Base-by-base conservation (phyloP, 2,329 filamentous ascomycete species). In the Fusarium sororula region DNA sequence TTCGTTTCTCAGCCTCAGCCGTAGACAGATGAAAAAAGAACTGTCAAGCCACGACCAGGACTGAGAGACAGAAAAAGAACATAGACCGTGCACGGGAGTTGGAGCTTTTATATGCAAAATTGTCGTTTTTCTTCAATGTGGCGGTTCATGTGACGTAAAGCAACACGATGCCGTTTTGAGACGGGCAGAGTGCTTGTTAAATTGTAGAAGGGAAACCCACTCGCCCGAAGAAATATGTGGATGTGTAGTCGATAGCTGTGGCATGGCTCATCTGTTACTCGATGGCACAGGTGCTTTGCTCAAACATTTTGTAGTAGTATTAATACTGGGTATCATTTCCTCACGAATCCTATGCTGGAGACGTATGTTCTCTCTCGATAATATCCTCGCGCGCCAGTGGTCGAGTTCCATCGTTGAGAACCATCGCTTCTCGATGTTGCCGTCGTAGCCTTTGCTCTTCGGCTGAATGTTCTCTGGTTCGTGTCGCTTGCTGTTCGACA, bases 371-470 rank as follows among this genome's bases (percentile, higher is more conserved):
- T 70, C 89, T 84, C 81, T 96, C 92, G 60, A 95, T 94, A 41
- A 98, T 97, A 79, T 97, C 93, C 50, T 90, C 90, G 72, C 90
- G 89, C 8, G 89, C 90, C 50, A 97, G 81, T 4, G 93, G 92
- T 38, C 92, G 88, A 28, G 90, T 94, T n/a, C 94, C 93, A 78
- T 97, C 94, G 78, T 95, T 96, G 64, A 98, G 85, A 26, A 98
- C 95, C 89, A 98, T 95, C 9, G 94, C 95, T 84, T 98, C 94
- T 74, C 95, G 88, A 79, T 96, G 89, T 56, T 94, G 88, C 73
- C 95, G 88, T 68, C 94, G 87, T 68, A 95, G 85, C 60, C 92
- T 89, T 77, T 93, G 91, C 80, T 96, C 93, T 79, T 91, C 91
- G 12, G 83, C 85, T 67, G 86, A 90, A 79, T 90, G 88, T 65